These are phyloP conservation scores for Dichomitus squalens DNA, from an alignment of 1,284 basidiomycete genomes.

Conservation along the genomic window DNA sequence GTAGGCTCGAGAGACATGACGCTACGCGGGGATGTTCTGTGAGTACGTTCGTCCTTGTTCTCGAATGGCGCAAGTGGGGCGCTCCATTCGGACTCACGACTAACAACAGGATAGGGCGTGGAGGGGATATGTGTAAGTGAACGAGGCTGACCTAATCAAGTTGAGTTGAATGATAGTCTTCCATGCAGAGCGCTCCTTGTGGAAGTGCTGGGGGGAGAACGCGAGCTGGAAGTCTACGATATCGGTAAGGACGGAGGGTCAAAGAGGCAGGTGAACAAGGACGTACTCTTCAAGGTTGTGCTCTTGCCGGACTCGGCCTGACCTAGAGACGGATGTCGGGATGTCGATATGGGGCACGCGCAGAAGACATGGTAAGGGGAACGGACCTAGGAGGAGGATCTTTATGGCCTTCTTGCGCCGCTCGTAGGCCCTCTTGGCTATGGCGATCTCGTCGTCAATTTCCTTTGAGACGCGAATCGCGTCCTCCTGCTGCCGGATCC, in stretches of 20 bases:
- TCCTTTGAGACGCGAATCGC: conserved; percentile 48
- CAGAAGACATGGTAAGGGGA: neutral
- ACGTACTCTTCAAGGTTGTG: conserved; percentile 63
- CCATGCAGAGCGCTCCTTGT: conserved; percentile 59
- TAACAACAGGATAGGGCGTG: no score
- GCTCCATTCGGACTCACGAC: no score
- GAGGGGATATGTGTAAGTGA: no score
- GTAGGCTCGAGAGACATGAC: no score
- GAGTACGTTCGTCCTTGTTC: no score
- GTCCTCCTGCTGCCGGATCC: conserved; percentile 46
- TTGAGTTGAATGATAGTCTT: conserved; percentile 68
- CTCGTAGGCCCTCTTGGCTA: conserved; percentile 52
- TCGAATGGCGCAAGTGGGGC: no score
- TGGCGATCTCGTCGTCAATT: conserved; percentile 60
- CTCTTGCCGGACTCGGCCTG: conserved; percentile 75
- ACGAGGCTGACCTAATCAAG: conserved; percentile 52
- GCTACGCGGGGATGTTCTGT: no score
- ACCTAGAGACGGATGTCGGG: conserved; percentile 38
- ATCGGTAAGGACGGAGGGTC: neutral
- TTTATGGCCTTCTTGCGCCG: conserved; percentile 61
- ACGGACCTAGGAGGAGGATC: conserved; percentile 62
- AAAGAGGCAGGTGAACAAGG: neutral
- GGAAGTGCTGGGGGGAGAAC: conserved; percentile 63
- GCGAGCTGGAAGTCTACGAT: conserved; percentile 60
- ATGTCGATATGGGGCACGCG: neutral